These are phyloP conservation scores for Magnolia kwangsiensis DNA, from an alignment of 164 flowering plant genomes.

Conservation along the genomic window DNA sequence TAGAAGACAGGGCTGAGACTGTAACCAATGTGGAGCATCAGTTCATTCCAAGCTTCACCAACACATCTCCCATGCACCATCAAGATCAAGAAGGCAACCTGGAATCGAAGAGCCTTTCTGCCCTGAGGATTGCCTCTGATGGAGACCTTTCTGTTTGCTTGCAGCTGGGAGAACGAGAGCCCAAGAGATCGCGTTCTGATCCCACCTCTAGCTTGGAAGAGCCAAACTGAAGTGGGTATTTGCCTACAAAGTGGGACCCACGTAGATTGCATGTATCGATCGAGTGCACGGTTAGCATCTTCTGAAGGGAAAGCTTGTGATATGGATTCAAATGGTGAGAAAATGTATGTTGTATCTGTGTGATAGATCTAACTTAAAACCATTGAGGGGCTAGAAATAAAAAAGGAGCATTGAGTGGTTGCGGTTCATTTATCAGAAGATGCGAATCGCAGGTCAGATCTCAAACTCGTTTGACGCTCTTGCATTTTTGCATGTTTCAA, in stretches of 20 bases:
- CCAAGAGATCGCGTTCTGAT: slow-evolving; percentile 50
- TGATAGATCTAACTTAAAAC: neutral
- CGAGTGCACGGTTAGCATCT: neutral
- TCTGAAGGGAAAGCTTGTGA: neutral
- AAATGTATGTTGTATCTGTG: neutral
- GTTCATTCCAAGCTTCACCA: slow-evolving; percentile 55
- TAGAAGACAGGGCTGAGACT: slow-evolving; percentile 41
- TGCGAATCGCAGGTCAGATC: too few relatives aligned
- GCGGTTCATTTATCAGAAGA: too few relatives aligned
- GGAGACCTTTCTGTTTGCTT: slow-evolving; percentile 58
- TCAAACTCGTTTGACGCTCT: too few relatives aligned
- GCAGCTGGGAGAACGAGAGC: slow-evolving; percentile 73
- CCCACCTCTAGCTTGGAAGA: slow-evolving; percentile 28
- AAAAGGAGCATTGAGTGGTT: too few relatives aligned
- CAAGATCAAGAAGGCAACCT: slow-evolving; percentile 22
- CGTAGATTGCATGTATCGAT: neutral
- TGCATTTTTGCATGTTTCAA: too few relatives aligned
- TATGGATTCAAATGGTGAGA: neutral
- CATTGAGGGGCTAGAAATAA: too few relatives aligned
- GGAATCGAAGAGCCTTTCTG: slow-evolving; percentile 44
- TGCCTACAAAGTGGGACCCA: neutral
- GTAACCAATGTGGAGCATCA: slow-evolving; percentile 51
- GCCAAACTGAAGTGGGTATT: slow-evolving; percentile 19
- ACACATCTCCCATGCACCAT: slow-evolving; percentile 24
- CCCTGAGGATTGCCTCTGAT: slow-evolving; percentile 45